A percentile compares a stretch with the other conserved stretches of the same genome.
phyloP scores from a whole-genome alignment of 768 basidiomycete genomes.

The Boletus fagicola region DNA sequence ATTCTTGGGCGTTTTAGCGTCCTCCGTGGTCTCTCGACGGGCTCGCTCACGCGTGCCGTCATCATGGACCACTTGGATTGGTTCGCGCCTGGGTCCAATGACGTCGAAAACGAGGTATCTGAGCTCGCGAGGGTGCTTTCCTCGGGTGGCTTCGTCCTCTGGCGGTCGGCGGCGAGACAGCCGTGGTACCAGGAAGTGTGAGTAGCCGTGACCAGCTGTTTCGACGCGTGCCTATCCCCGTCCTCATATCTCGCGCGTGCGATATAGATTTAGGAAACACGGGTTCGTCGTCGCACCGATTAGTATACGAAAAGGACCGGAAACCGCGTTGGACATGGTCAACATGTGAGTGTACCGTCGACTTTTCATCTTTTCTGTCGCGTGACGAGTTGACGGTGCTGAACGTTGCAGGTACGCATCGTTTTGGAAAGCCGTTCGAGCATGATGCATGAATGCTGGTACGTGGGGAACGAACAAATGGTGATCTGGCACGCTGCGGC shows the following conservation, averaged over 20 bases:
- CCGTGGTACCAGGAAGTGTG: constrained; percentile 65
- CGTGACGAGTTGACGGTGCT: background rate
- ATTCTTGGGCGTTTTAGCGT: constrained; percentile 33
- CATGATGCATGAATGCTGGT: constrained; percentile 5
- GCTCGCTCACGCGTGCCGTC: constrained; percentile 58
- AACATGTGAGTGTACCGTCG: constrained; percentile 52
- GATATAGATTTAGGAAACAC: constrained; percentile 44
- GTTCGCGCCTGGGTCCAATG: constrained; percentile 48
- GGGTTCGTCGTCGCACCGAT: constrained; percentile 56
- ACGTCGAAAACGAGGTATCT: constrained; percentile 50
- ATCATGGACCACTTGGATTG: constrained; percentile 74
- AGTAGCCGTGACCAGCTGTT: constrained; percentile 1
- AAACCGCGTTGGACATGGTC: constrained; percentile 58
- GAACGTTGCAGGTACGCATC: constrained; percentile 29
- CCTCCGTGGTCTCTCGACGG: constrained; percentile 41
- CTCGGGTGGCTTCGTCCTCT: constrained; percentile 59
- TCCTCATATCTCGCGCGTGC: background rate
- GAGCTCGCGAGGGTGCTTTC: constrained; percentile 58
- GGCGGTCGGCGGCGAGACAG: constrained; percentile 59
- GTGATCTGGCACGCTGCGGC: background rate
- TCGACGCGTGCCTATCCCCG: background rate
- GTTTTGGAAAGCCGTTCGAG: constrained; percentile 31
- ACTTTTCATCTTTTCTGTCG: background rate
- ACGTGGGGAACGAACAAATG: background rate
- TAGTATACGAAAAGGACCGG: constrained; percentile 48